Percentiles rank a stretch among this genome's conserved stretches.
Conservation (phyloP, 2,329 filamentous ascomycete species). For the Diaporthe nobilis region DNA sequence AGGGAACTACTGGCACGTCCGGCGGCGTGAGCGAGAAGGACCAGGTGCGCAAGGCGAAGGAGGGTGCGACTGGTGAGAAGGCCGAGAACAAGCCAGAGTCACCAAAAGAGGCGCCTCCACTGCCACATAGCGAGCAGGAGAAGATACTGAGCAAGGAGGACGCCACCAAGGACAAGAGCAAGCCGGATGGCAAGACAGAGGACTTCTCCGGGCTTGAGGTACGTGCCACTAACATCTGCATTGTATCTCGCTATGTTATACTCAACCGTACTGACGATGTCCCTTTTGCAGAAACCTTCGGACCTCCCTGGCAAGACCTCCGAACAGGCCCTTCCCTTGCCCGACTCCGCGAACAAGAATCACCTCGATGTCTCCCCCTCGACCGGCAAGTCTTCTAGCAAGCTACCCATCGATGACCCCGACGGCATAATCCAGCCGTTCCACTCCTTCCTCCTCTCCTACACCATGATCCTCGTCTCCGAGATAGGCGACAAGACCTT, state of each 20-base stretch:
- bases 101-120: constrained; percentile 86
- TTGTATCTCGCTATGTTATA: not conserved
- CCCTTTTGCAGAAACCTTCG: constrained; percentile 75
- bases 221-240: constrained; percentile 44
- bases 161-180: constrained; percentile 57
- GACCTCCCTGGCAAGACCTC: constrained; percentile 85
- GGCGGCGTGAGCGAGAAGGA: constrained; percentile 91
- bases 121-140: constrained; percentile 85
- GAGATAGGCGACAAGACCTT: constrained; percentile 99
- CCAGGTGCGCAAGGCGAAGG: constrained; percentile 79
- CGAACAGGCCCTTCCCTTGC: constrained; percentile 79
- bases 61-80: constrained; percentile 75
- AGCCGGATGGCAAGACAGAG: constrained; percentile 54
- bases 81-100: constrained; percentile 82
- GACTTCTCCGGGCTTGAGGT: constrained; percentile 72
- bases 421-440: constrained; percentile 80
- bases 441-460: constrained; percentile 91
- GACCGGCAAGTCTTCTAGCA: constrained; percentile 48
- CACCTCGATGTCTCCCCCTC: constrained; percentile 66
- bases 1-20: constrained; percentile 89
- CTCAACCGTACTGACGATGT: constrained; percentile 29
- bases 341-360: constrained; percentile 75
- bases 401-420: constrained; percentile 57
- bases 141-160: constrained; percentile 66
- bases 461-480: constrained; percentile 97